These are phyloP conservation scores for Acer negundo DNA, from an alignment of 345 rosid genomes.

Conservation along the genomic window DNA sequence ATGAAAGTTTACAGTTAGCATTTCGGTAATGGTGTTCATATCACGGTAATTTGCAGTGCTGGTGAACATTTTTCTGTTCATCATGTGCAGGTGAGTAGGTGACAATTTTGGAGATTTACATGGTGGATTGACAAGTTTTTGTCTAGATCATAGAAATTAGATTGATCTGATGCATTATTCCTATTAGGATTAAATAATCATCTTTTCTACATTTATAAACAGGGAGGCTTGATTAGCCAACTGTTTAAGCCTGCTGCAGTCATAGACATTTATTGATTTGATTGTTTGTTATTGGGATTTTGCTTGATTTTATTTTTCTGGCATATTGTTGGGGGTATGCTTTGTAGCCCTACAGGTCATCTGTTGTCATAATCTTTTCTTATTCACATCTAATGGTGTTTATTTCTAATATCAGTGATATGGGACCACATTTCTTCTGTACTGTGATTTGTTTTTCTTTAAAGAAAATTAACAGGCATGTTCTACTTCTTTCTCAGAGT, in stretches of 20 bases:
- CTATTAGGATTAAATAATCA: neutral
- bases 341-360: neutral
- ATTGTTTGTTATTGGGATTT: neutral
- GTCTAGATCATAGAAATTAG: neutral
- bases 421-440: neutral
- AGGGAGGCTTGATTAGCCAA: neutral
- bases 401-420: neutral
- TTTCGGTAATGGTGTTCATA: neutral
- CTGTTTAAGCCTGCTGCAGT: neutral
- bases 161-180: neutral
- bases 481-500: neutral
- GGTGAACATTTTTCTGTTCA: neutral
- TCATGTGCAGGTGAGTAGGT: neutral
- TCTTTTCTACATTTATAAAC: no score
- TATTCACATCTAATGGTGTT: neutral
- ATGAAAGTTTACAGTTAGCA: neutral
- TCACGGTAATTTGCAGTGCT: neutral
- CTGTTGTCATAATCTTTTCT: neutral
- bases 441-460: neutral
- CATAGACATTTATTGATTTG: neutral
- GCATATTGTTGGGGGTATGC: neutral
- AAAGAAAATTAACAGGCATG: neutral
- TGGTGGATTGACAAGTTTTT: neutral
- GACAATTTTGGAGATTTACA: neutral
- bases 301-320: neutral